These are phyloP conservation scores for Phialemoniopsis sp. DNA, from an alignment of 2,329 filamentous ascomycete species.

Conservation along the genomic window DNA sequence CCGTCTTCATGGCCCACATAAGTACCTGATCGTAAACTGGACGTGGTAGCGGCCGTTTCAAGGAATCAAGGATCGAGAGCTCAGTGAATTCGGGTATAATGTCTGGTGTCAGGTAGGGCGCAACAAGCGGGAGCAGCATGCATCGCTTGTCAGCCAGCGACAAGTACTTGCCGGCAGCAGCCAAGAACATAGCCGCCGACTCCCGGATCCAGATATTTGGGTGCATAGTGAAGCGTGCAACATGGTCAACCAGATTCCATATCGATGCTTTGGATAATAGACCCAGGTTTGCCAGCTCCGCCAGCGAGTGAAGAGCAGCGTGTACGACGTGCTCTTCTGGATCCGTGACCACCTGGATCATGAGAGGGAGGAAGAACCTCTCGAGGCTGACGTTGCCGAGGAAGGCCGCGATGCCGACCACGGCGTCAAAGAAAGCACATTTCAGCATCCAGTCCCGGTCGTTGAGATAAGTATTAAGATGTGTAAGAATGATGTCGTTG, in stretches of 20 bases:
- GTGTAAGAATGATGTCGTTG: constrained; percentile 93
- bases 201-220: constrained; percentile 95
- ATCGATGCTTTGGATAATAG: constrained; percentile 79
- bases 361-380: constrained; percentile 91
- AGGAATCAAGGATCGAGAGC: constrained; percentile 68
- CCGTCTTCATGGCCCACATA: constrained; percentile 78
- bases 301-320: constrained; percentile 81
- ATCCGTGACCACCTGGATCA: constrained; percentile 92
- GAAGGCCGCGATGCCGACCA: constrained; percentile 88
- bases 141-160: constrained; percentile 79
- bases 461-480: constrained; percentile 95
- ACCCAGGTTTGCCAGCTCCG: constrained; percentile 82
- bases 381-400: constrained; percentile 86
- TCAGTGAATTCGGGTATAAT: constrained; percentile 66
- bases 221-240: constrained; percentile 84
- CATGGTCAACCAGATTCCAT: constrained; percentile 83
- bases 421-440: constrained; percentile 92
- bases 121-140: constrained; percentile 74
- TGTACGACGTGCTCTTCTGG: constrained; percentile 93
- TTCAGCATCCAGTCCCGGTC: constrained; percentile 96
- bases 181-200: constrained; percentile 78
- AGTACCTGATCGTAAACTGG: constrained; percentile 80
- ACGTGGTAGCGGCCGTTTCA: constrained; percentile 78
- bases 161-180: constrained; percentile 70
- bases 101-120: constrained; percentile 74